Base-by-base conservation (phyloP, 495 filamentous ascomycete genomes). In the Cudoniella acicularis region DNA sequence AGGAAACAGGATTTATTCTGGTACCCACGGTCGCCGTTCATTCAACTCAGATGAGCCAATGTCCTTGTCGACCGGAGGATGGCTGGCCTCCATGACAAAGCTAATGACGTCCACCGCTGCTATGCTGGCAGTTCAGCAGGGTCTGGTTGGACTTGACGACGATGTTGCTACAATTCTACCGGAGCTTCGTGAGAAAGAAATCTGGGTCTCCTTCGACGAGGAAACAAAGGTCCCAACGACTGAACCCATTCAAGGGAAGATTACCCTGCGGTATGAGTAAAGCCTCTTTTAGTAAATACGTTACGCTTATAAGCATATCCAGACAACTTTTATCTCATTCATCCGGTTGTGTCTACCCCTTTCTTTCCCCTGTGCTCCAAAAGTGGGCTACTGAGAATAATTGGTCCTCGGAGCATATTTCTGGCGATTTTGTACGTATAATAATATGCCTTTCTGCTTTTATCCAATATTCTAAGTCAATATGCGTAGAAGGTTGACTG, bases 71-170 rank as follows among this genome's bases (percentile, higher is more conserved):
- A n/a, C n/a, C n/a, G n/a, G n/a, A n/a, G n/a, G n/a, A n/a, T n/a
- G n/a, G n/a, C 77, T 85, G n/a, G 79, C 79, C 43, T 82, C 79
- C 20, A 81, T 77, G 64, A 84, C 83, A 1, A 84, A 84, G 57
- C 62, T 83, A 62, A 59, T 84, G 1, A 67, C 70, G 1, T 75
- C 73, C 0, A 72, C 86, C 49, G 82, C 82, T 0, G 77, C 71
- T 54, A 83, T 86, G 81, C 82, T 86, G 62, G 72, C 82, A 1
- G 77, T 84, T 10, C 83, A 86, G 57, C 71, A 80, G 50, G 81
- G 81, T 0, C 65, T 59, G 30, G 60, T 87, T 9, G 60, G 57
- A 0, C 68, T 62, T 3, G 43, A 17, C 17, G 54, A 30, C 36
- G 60, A 62, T 24, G 16, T 62, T 6, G 51, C 54, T 10, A 23